Evolutionary conservation across 139 green algal species (phyloP).

Genomic region (Eudorina sp.): DNA sequence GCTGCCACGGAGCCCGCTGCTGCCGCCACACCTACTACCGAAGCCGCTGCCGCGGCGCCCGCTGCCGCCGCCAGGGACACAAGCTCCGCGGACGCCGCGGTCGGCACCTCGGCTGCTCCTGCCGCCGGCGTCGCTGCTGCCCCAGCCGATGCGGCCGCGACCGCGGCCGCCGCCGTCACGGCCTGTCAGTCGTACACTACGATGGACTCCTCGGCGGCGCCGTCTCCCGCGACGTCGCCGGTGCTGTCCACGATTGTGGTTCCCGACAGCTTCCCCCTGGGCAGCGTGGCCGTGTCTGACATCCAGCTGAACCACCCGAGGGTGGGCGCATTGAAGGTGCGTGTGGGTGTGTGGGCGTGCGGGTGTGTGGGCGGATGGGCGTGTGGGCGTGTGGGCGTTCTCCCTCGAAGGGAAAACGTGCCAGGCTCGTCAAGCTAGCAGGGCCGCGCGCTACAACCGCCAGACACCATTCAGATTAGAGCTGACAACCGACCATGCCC

Average conservation of each 20-base stretch:
- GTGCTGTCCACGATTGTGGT: background rate
- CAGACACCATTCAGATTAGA: too few species aligned
- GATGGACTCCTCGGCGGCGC: background rate
- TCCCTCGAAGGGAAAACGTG: too few species aligned
- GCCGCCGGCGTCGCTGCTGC: background rate
- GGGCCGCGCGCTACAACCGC: too few species aligned
- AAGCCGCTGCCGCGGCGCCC: background rate
- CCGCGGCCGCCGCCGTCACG: background rate
- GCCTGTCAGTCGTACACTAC: background rate
- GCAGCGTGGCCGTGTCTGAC: background rate
- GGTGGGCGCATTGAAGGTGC: conserved; percentile 26
- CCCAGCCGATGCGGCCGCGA: background rate
- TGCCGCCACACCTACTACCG: background rate
- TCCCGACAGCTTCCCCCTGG: background rate
- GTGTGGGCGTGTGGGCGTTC: too few species aligned
- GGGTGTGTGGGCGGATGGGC: too few species aligned
- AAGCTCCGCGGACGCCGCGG: background rate
- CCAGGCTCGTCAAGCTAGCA: too few species aligned
- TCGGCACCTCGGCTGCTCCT: background rate
- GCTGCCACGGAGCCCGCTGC: background rate
- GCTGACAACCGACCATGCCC: too few species aligned
- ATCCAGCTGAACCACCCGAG: background rate
- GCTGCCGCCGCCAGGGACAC: background rate
- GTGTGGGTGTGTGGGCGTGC: background rate
- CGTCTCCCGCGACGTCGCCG: background rate